phyloP scores from a whole-genome alignment of 306 rosid species.

The Senna siamea region DNA sequence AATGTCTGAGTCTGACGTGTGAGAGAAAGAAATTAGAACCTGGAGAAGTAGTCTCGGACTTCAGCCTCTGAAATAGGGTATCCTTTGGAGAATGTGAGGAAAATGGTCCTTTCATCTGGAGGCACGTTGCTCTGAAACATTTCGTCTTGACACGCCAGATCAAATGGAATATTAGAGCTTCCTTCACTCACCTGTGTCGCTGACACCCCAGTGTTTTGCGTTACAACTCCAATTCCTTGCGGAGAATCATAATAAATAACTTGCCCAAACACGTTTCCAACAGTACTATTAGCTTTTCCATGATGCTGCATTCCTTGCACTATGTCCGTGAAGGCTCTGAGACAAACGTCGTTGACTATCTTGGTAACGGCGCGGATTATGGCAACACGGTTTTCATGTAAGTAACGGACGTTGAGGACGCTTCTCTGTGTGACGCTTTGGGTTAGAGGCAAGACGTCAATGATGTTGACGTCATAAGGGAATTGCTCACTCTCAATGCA shows the following conservation, averaged over 20 bases:
- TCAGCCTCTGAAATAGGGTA: slow-evolving; percentile 63
- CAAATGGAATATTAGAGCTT: neutral
- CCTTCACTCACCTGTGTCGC: too few species aligned
- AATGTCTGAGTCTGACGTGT: too few species aligned
- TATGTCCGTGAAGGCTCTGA: slow-evolving; percentile 58
- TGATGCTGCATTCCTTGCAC: slow-evolving; percentile 13
- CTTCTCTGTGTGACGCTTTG: slow-evolving; percentile 32
- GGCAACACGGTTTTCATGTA: slow-evolving; percentile 38
- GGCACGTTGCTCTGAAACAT: slow-evolving; percentile 21
- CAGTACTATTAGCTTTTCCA: too few species aligned
- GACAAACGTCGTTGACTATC: slow-evolving; percentile 50
- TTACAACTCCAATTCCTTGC: neutral
- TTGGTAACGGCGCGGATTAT: slow-evolving; percentile 42
- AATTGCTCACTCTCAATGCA: slow-evolving; percentile 46
- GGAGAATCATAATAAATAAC: neutral
- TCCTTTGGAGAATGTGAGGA: slow-evolving; percentile 69
- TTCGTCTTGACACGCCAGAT: too few species aligned
- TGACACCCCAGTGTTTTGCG: neutral
- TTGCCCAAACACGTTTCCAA: neutral
- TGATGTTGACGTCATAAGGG: neutral
- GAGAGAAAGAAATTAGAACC: slow-evolving; percentile 27
- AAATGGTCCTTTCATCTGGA: slow-evolving; percentile 60
- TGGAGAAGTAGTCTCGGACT: slow-evolving; percentile 51
- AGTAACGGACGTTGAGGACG: slow-evolving; percentile 41
- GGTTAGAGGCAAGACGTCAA: slow-evolving; percentile 40